phyloP scores from a whole-genome alignment of 176 grass and related monocot species.

The Oryza coarctata region DNA sequence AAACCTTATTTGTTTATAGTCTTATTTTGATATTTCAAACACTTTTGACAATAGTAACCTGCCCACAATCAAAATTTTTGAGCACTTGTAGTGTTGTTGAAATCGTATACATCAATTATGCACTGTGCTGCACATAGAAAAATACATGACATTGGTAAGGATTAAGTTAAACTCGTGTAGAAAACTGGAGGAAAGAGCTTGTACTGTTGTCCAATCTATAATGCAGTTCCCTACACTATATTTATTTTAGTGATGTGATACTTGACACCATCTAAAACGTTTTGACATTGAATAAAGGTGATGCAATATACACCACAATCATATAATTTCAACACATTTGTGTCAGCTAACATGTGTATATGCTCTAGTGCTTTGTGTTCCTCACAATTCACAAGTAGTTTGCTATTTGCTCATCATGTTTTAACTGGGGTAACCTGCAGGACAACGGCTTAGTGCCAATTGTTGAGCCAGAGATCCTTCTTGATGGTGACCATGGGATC shows the following conservation, averaged over 20 bases:
- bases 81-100: not conserved
- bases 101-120: not conserved
- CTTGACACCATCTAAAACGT: not conserved
- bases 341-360: not conserved
- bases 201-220: not conserved
- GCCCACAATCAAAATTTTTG: not conserved
- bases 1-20: not conserved
- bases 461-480: constrained; percentile 97
- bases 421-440: constrained; percentile 35
- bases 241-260: not conserved
- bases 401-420: not conserved
- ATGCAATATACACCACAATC: not conserved
- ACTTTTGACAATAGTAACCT: not conserved
- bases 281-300: not conserved
- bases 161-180: not conserved
- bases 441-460: constrained; percentile 94
- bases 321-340: not conserved
- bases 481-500: constrained; percentile 83
- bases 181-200: not conserved
- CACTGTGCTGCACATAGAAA: not conserved
- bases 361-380: not conserved
- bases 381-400: not conserved
- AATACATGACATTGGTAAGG: not conserved
- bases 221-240: not conserved
- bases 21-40: not conserved